A percentile compares a stretch with the other conserved stretches of the same genome.
Evolutionary conservation across 2,329 filamentous ascomycete genomes (phyloP).

Genomic region (Chalaropsis thielavioides): DNA sequence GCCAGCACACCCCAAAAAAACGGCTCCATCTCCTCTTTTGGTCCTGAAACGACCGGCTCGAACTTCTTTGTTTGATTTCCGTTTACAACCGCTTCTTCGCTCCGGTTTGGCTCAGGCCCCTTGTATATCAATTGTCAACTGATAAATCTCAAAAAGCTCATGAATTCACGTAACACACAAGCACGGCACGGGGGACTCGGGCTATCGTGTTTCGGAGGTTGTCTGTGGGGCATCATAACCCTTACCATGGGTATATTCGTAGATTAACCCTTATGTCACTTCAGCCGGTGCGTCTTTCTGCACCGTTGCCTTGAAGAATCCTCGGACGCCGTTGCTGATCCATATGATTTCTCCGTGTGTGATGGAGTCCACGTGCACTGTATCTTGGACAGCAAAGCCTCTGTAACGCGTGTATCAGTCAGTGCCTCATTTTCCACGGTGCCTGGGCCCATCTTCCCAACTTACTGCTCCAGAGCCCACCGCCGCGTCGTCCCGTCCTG

Average conservation of each 20-base stretch:
- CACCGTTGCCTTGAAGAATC: slow-evolving; percentile 47
- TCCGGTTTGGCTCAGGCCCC: slow-evolving; percentile 7
- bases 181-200: not conserved
- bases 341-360: slow-evolving; percentile 64
- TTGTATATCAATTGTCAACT: slow-evolving; percentile 11
- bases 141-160: slow-evolving; percentile 1
- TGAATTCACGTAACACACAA: slow-evolving; percentile 9
- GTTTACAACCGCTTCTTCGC: slow-evolving; percentile 1
- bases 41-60: not conserved
- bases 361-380: slow-evolving; percentile 45
- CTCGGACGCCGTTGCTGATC: slow-evolving; percentile 77
- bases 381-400: slow-evolving; percentile 49
- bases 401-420: slow-evolving; percentile 23
- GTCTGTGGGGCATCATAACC: not conserved
- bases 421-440: not conserved
- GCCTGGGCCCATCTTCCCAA: slow-evolving; percentile 13
- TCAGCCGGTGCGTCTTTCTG: not conserved
- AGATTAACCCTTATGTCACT: not conserved
- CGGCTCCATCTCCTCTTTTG: slow-evolving; percentile 16
- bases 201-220: no score
- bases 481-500: slow-evolving; percentile 69
- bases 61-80: not conserved
- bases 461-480: slow-evolving; percentile 61
- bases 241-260: not conserved
- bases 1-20: slow-evolving; percentile 16